Evolutionary conservation across 2,329 filamentous ascomycete species (phyloP), one percentile per base, ranked within the genome.

Genomic region (Paecilomyces niveus): DNA sequence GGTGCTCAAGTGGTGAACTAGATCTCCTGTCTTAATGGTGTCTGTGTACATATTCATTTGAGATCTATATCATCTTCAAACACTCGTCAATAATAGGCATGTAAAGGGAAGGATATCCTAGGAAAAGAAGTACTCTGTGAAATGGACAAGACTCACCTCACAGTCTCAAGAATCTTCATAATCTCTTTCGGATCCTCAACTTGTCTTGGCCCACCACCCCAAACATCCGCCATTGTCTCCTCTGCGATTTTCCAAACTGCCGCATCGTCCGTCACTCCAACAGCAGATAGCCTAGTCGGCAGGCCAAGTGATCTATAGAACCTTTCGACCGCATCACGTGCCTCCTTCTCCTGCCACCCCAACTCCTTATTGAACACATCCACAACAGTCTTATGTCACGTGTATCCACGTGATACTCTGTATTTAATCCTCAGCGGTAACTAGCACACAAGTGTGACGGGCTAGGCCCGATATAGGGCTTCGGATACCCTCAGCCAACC

Each of bases 141-240:
- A 3, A 45, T 1, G 2, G 15, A 18, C 35, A 33, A 10, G 11
- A 13, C 9, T 45, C 35, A 11, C 32, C 71, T 11, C 68, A 69
- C 22, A 61, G 70, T 57, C 65, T 72, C 58, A 70, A 70, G 24
- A 68, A 70, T 57, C 68, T 67, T 6, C 66, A 71, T 59, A 52
- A 58, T 32, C 31, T 67, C 21, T 39, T 49, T 33, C 53, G 56
- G 31, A 45, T 45, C 35, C 2, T 45, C 35, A 7, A 45, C n/a
- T 13, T 45, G 35, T 18, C 35, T 45, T n/a, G 35, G 35, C n/a
- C 65, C 61, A 13, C 65, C 64, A 35, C 62, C 62, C 26, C 67
- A 60, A 26, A 55, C 29, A 55, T 58, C 53, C 3, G 56, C 54
- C 29, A 54, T 32, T 15, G 56, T 24, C 29, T 54, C 50, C 39